phyloP scores from a whole-genome alignment of 2,329 filamentous ascomycete species.

The Fusarium heterosporum region DNA sequence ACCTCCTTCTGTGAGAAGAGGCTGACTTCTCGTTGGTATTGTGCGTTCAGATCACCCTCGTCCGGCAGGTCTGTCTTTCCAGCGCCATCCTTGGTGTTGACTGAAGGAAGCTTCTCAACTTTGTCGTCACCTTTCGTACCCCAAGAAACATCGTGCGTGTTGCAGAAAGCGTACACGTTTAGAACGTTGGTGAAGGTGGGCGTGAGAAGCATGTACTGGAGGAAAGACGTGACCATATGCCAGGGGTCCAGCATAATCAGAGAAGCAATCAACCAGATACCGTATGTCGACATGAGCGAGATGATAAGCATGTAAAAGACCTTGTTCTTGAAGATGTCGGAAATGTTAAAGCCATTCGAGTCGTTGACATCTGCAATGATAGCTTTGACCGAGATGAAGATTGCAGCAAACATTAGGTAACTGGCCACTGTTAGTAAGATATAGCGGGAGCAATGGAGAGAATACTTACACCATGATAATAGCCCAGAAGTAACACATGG shows the following conservation, averaged over 20 bases:
- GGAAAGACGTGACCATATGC: constrained; percentile 98
- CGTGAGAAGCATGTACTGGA: constrained; percentile 94
- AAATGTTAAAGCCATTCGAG: constrained; percentile 73
- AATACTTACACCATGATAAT: constrained; percentile 87
- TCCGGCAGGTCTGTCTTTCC: constrained; percentile 97
- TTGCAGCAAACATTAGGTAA: constrained; percentile 92
- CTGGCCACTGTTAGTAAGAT: constrained; percentile 55
- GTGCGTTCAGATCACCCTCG: constrained; percentile 92
- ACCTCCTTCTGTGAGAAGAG: constrained; percentile 81
- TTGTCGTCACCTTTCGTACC: constrained; percentile 99
- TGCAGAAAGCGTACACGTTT: constrained; percentile 99
- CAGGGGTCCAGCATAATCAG: constrained; percentile 97
- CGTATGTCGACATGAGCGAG: constrained; percentile 89
- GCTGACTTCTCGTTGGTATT: constrained; percentile 87
- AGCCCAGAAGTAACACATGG: constrained; percentile 99
- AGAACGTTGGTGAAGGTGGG: constrained; percentile 98
- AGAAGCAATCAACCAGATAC: constrained; percentile 91
- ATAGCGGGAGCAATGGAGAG: not conserved
- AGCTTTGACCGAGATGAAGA: constrained; percentile 92
- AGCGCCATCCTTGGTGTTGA: constrained; percentile 86
- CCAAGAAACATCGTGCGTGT: constrained; percentile 99
- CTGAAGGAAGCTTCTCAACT: constrained; percentile 87
- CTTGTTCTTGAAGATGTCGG: constrained; percentile 83
- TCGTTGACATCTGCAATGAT: constrained; percentile 76
- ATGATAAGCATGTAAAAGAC: constrained; percentile 95